Conservation (phyloP, 805 yeast genomes). For the Wickerhamiella azyma region DNA sequence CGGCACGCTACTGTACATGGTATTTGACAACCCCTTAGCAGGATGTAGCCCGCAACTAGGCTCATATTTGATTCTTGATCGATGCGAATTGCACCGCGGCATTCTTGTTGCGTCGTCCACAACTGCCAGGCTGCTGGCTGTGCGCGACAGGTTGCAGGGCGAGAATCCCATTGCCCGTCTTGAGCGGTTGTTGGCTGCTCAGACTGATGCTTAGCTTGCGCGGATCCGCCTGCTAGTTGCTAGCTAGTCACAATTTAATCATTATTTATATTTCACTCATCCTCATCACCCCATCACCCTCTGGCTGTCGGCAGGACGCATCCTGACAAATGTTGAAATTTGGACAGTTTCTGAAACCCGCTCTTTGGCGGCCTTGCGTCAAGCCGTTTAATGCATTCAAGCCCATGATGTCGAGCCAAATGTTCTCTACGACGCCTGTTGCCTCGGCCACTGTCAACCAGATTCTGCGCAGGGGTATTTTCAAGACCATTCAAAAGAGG, state of each 20-base stretch:
- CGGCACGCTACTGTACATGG: not conserved
- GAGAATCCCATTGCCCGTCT: not conserved
- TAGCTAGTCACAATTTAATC: too few relatives aligned
- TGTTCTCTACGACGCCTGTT: not conserved
- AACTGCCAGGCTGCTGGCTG: not conserved
- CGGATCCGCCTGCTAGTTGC: too few relatives aligned
- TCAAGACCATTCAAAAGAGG: conserved; percentile 24
- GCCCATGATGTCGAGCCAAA: not conserved
- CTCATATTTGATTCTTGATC: not conserved
- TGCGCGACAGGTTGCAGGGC: not conserved
- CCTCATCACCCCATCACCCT: too few relatives aligned
- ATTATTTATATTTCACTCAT: too few relatives aligned
- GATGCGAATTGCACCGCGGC: conserved; percentile 2
- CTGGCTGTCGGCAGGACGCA: too few relatives aligned
- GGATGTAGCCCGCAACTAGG: not conserved
- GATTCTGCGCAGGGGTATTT: conserved; percentile 23
- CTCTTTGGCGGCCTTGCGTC: not conserved
- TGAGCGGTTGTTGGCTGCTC: not conserved
- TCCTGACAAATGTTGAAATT: too few relatives aligned
- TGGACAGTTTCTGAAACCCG: too few relatives aligned
- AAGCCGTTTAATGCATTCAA: not conserved
- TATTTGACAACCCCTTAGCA: not conserved
- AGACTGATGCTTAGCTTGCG: not conserved
- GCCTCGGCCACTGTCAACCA: conserved; percentile 24
- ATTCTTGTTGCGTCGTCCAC: not conserved